Evolutionary conservation across 441 rosid genomes (phyloP), one percentile per base, ranked within the genome.

Genomic region (Adansonia gregorii): DNA sequence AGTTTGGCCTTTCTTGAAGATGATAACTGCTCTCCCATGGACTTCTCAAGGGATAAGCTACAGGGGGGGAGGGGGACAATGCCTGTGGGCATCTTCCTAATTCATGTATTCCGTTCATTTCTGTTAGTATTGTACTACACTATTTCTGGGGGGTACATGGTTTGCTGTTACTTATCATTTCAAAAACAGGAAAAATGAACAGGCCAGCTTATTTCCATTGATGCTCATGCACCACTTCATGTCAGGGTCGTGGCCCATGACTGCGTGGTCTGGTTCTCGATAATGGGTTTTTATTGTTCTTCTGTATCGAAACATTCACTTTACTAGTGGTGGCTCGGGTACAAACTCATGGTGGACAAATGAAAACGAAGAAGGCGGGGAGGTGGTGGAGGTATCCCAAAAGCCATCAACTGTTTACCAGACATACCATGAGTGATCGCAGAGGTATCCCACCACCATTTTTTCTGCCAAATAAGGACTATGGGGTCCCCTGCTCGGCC

Each of bases 11-110:
- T 22, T 24, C 71, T 56, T 41, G 46, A 52, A 64, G 74, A 39
- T 69, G 78, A 71, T 78, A 69, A 79, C 79, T 64, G 83, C 83
- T 39, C 65, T 75, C 84, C 83, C 85, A 82, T 81, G 86, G 80
- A 67, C 14, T 75, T 55, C 60, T 43, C 51, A 19, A 17, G 48
- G 69, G 51, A 45, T 12, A 22, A 22, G 49, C 11, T 3, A 46
- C n/a, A 45, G 55, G 52, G 27, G 10, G 22, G n/a, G 63, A 11
- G 41, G 19, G 58, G 85, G 83, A 68, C 45, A 56, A 35, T 48
- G 31, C 73, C 54, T 74, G 64, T 20, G 31, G 73, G 65, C 65
- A 63, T 61, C 19, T 9, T 51, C 22, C 35, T 39, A 72, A 72
- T 19, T 82, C 60, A 7, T 46, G 45, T 66, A 55, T 59, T 35